A percentile compares a stretch with the other conserved stretches of the same genome.
Evolutionary conservation across 139 green algal genomes (phyloP).

Genomic region (Zygnema circumcarinatum): DNA sequence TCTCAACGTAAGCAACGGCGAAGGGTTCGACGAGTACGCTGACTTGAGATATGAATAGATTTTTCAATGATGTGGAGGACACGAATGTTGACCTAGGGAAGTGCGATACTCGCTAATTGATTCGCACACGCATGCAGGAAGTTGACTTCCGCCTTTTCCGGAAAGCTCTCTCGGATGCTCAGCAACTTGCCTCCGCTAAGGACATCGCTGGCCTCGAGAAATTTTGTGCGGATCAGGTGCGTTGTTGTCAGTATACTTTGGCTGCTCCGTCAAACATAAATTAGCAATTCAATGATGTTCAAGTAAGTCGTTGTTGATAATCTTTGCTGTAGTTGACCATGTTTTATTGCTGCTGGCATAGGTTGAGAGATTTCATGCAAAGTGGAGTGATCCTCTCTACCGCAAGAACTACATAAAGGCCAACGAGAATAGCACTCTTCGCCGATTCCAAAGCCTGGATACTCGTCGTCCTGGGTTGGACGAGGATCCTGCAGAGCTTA

Average conservation of each 20-base stretch:
- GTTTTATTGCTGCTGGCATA: too few relatives aligned
- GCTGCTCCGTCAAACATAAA: constrained; percentile 1
- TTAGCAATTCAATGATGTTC: too few relatives aligned
- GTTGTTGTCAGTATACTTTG: too few relatives aligned
- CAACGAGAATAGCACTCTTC: constrained; percentile 53
- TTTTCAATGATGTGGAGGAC: too few relatives aligned
- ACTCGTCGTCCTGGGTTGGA: constrained; percentile 37
- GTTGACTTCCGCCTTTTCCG: constrained; percentile 38
- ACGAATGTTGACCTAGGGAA: too few relatives aligned
- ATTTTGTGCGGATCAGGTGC: constrained; percentile 36
- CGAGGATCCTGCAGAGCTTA: constrained; percentile 41
- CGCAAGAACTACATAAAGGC: constrained; percentile 42
- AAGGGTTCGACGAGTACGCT: too few relatives aligned
- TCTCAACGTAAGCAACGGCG: too few relatives aligned
- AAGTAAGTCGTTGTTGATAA: too few relatives aligned
- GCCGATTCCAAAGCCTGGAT: constrained; percentile 48
- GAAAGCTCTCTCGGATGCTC: constrained; percentile 3
- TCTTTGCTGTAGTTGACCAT: too few relatives aligned
- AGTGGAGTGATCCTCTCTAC: constrained; percentile 30
- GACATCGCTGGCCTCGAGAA: constrained; percentile 39
- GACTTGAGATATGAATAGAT: too few relatives aligned
- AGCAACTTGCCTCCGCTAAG: constrained; percentile 33
- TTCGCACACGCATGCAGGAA: constrained; percentile 27
- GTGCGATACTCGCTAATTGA: too few relatives aligned
- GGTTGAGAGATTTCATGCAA: constrained; percentile 25